Conservation (phyloP, 106 monocot genomes). For the Vanilla planifolia region DNA sequence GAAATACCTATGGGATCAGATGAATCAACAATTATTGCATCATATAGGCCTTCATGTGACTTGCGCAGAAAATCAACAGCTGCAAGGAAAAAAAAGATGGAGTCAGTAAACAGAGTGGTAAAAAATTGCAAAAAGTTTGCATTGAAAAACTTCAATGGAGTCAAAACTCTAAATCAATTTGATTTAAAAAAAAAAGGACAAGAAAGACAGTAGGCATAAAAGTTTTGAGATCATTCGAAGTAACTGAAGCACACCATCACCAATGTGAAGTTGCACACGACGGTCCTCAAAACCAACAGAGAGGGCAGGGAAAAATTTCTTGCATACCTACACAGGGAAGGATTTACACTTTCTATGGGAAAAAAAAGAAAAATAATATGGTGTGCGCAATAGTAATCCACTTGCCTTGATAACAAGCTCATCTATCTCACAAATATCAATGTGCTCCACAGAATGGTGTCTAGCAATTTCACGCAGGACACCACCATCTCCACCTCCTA, state of each 20-base stretch:
- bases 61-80: constrained; percentile 72
- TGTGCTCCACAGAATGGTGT: constrained; percentile 65
- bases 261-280: constrained; percentile 86
- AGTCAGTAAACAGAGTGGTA: neutral
- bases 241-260: constrained; percentile 64
- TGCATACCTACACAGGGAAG: constrained; percentile 48
- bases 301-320: constrained; percentile 74
- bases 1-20: constrained; percentile 91
- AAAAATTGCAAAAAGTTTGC: too few species aligned
- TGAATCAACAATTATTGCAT: constrained; percentile 96
- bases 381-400: neutral
- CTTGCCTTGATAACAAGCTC: constrained; percentile 81
- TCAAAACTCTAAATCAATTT: neutral
- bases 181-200: neutral
- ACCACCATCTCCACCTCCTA: constrained; percentile 96
- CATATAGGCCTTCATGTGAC: constrained; percentile 68
- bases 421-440: constrained; percentile 98
- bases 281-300: constrained; percentile 90
- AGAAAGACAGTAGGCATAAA: neutral
- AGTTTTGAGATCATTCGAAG: neutral
- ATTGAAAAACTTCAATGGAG: too few species aligned
- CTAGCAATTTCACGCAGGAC: constrained; percentile 85
- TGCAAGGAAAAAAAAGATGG: constrained; percentile 17
- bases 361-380: neutral
- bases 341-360: neutral